Conservation (phyloP, 768 basidiomycete species). For the Rhizopogon roseolus region DNA sequence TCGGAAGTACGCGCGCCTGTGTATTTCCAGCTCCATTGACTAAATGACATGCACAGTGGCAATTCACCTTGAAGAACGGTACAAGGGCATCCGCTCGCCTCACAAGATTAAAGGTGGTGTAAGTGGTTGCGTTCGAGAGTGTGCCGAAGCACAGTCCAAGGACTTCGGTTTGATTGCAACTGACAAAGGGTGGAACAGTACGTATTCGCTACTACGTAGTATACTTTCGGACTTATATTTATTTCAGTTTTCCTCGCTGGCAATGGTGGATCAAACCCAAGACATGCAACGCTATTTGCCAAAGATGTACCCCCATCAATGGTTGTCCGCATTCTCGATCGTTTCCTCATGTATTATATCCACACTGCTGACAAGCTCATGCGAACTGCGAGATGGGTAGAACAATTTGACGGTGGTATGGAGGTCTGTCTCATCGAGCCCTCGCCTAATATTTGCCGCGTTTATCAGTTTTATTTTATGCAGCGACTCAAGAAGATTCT, state of each 20-base stretch:
- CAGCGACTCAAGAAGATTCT: conserved; percentile 61
- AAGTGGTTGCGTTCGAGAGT: conserved; percentile 70
- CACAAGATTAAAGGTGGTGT: conserved; percentile 78
- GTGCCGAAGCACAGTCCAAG: conserved; percentile 71
- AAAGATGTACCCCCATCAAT: conserved; percentile 63
- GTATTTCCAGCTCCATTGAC: neutral
- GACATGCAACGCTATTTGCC: conserved; percentile 63
- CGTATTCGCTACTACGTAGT: neutral
- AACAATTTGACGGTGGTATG: conserved; percentile 63
- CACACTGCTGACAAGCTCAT: conserved; percentile 66
- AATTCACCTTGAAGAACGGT: conserved; percentile 65
- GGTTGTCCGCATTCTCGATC: conserved; percentile 57
- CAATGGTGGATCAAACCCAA: conserved; percentile 60
- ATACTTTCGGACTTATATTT: neutral
- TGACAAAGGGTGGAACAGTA: conserved; percentile 74
- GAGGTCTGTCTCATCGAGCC: conserved; percentile 33
- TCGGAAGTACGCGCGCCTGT: conserved; percentile 36
- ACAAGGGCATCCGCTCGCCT: conserved; percentile 64
- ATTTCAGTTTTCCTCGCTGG: conserved; percentile 56
- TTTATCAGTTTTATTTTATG: neutral
- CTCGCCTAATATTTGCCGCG: neutral
- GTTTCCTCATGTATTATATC: conserved; percentile 68
- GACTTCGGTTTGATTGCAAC: conserved; percentile 78
- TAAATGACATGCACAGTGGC: conserved; percentile 37
- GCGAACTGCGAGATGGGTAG: conserved; percentile 73